These are phyloP conservation scores for Pyrenophora teres DNA, from an alignment of 2,329 filamentous ascomycete genomes.

Conservation along the genomic window DNA sequence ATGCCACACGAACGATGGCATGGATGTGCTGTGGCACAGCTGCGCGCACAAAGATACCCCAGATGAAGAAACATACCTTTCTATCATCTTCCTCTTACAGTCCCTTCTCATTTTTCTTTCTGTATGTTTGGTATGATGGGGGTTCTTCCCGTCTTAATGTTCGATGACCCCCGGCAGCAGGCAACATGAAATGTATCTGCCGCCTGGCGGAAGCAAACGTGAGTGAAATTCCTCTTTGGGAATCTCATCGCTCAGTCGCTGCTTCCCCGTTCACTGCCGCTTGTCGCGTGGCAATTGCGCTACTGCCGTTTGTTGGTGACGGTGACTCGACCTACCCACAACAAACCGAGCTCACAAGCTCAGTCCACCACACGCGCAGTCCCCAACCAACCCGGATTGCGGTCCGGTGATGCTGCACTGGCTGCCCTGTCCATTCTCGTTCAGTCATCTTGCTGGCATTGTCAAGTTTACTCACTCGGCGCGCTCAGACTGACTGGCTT, in stretches of 20 bases:
- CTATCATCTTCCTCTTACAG: background rate
- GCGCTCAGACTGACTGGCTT: no score
- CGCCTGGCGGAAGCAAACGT: background rate
- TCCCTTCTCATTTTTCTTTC: background rate
- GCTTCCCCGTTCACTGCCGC: conserved; percentile 12
- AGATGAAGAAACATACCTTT: conserved; percentile 7
- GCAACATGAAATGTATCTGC: background rate
- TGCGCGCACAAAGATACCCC: conserved; percentile 18
- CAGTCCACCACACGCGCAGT: background rate
- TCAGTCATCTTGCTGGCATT: background rate
- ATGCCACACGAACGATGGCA: conserved; percentile 10
- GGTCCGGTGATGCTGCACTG: background rate
- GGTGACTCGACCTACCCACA: conserved; percentile 17
- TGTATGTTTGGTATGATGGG: background rate
- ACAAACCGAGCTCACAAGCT: conserved; percentile 3
- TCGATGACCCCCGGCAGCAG: background rate
- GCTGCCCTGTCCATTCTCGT: background rate
- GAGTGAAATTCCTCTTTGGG: background rate
- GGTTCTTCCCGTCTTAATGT: background rate
- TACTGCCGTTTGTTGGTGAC: conserved; percentile 20
- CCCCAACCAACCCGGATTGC: background rate
- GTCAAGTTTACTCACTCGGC: no score
- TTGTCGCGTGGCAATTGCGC: conserved; percentile 3
- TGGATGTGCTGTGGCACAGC: conserved; percentile 6
- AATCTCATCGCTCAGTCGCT: background rate